Percentiles rank a stretch among this genome's conserved stretches.
Conservation (phyloP, 805 yeast species). For the Starmera pachycereana region DNA sequence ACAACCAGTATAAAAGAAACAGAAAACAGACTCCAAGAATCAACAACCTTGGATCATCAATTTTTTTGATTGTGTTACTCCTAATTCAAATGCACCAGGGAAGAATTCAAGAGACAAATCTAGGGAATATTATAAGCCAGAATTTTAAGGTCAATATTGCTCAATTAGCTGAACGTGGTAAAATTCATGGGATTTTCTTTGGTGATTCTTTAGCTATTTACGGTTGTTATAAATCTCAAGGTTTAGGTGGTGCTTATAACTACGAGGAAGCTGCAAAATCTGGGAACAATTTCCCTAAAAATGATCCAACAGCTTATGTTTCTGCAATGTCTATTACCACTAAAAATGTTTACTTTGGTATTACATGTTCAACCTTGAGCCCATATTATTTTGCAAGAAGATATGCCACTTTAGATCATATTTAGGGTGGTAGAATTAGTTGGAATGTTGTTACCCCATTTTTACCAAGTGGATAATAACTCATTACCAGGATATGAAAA, state of each 20-base stretch:
- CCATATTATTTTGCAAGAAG: slow-evolving; percentile 31
- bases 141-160: slow-evolving; percentile 29
- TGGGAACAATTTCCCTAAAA: slow-evolving; percentile 19
- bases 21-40: not conserved
- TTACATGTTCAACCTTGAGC: slow-evolving; percentile 30
- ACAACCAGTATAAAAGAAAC: not conserved
- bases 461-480: slow-evolving; percentile 28
- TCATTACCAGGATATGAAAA: slow-evolving; percentile 26
- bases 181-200: slow-evolving; percentile 23
- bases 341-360: slow-evolving; percentile 26
- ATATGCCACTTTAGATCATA: slow-evolving; percentile 30
- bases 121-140: slow-evolving; percentile 5
- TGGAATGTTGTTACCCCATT: slow-evolving; percentile 35
- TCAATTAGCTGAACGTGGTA: slow-evolving; percentile 23
- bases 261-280: slow-evolving; percentile 20
- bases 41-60: slow-evolving; percentile 1
- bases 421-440: slow-evolving; percentile 31
- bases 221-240: slow-evolving; percentile 21
- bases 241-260: slow-evolving; percentile 20
- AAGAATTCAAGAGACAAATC: slow-evolving; percentile 4
- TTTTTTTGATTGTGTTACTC: slow-evolving; percentile 2
- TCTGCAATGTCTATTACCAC: slow-evolving; percentile 29
- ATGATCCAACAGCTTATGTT: slow-evolving; percentile 24
- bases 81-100: slow-evolving; percentile 10
- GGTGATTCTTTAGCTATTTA: slow-evolving; percentile 28